These are phyloP conservation scores for Microbotryomycetes sp. DNA, from an alignment of 1,284 basidiomycete species.

Conservation along the genomic window DNA sequence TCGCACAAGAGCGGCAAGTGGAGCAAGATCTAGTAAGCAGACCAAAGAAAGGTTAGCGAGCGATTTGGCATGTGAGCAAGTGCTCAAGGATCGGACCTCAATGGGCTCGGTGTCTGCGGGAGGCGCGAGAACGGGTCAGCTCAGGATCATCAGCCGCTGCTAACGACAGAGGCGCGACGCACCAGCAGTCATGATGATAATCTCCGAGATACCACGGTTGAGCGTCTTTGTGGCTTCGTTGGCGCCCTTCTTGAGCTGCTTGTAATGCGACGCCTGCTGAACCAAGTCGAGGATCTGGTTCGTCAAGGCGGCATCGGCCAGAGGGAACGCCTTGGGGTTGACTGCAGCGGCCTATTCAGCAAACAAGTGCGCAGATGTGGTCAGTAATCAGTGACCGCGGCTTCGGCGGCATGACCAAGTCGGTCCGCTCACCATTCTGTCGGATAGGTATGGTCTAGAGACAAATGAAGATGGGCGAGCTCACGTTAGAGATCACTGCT, in stretches of 20 bases:
- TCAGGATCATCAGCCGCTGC: neutral
- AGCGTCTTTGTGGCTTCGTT: constrained; percentile 77
- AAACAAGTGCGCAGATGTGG: neutral
- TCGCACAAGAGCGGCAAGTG: constrained; percentile 97
- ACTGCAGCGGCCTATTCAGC: constrained; percentile 5
- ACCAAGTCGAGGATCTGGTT: constrained; percentile 66
- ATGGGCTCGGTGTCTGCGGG: constrained; percentile 82
- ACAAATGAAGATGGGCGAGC: constrained; percentile 9
- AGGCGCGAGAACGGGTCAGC: neutral
- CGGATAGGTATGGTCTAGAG: neutral
- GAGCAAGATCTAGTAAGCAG: constrained; percentile 59
- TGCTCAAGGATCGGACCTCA: constrained; percentile 45
- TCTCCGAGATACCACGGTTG: constrained; percentile 97
- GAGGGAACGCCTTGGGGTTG: constrained; percentile 82
- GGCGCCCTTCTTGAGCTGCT: constrained; percentile 97
- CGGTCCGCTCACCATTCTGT: neutral
- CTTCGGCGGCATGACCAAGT: too few species aligned
- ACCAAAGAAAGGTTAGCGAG: neutral
- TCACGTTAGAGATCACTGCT: constrained; percentile 31
- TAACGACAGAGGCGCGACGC: constrained; percentile 7
- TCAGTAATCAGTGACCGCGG: neutral
- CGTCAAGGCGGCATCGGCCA: constrained; percentile 80
- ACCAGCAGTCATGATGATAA: constrained; percentile 89
- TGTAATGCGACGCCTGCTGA: constrained; percentile 60
- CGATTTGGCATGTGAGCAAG: neutral